Conservation (phyloP, 2,329 filamentous ascomycete species). For the Neofusicoccum sp. region DNA sequence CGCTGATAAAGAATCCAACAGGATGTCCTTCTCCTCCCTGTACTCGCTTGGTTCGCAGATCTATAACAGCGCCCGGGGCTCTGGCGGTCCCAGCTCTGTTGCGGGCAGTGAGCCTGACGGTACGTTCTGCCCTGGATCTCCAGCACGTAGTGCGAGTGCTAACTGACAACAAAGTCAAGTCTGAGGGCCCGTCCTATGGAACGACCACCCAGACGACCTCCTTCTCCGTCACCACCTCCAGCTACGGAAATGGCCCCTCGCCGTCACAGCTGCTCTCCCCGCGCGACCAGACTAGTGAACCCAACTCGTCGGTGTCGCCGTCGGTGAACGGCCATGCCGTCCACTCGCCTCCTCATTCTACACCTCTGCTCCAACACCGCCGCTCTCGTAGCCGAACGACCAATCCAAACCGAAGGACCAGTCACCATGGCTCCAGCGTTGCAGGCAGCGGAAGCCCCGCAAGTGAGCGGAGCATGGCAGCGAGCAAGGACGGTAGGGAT, state of each 20-base stretch:
- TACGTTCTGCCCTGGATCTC: slow-evolving; percentile 24
- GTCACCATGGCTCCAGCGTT: slow-evolving; percentile 19
- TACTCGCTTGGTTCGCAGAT: slow-evolving; percentile 68
- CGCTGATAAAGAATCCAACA: slow-evolving; percentile 56
- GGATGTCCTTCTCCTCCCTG: slow-evolving; percentile 72
- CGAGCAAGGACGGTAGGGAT: slow-evolving; percentile 62
- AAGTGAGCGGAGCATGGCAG: slow-evolving; percentile 70
- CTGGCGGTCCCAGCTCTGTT: slow-evolving; percentile 51
- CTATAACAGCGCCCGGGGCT: slow-evolving; percentile 53
- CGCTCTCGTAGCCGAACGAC: slow-evolving; percentile 46
- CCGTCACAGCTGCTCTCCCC: slow-evolving; percentile 40
- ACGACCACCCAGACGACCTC: slow-evolving; percentile 49
- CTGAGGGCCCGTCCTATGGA: slow-evolving; percentile 30
- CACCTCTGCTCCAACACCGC: slow-evolving; percentile 13
- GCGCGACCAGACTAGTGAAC: slow-evolving; percentile 30
- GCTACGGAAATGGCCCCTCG: slow-evolving; percentile 46
- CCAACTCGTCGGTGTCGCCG: slow-evolving; percentile 8
- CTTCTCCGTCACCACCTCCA: slow-evolving; percentile 48
- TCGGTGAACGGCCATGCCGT: background rate
- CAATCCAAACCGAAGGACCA: slow-evolving; percentile 64
- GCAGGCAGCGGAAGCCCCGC: slow-evolving; percentile 78
- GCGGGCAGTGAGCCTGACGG: slow-evolving; percentile 50
- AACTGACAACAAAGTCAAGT: slow-evolving; percentile 29
- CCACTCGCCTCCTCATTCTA: background rate
- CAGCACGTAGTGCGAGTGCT: slow-evolving; percentile 4